Evolutionary conservation across 2,329 filamentous ascomycete genomes (phyloP), one percentile per base, ranked within the genome.

Genomic region (Botrytis tulipae): DNA sequence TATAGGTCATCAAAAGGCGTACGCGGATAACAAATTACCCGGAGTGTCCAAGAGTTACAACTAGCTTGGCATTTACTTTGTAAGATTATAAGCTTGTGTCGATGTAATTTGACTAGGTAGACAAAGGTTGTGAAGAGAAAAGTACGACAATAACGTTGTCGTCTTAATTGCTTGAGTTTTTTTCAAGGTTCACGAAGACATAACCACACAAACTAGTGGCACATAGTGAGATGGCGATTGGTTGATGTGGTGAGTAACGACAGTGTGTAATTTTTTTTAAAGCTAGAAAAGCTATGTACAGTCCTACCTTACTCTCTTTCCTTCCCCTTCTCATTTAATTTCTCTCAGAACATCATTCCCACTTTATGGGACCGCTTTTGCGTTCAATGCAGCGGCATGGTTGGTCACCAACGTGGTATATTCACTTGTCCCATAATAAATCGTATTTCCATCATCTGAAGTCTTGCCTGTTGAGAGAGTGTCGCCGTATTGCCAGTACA

Each of bases 401-500:
- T 74, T 71, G 18, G 70, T 73, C 71, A 78, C 78, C 67, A 77
- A 48, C 6, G 76, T 76, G n/a, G 75, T 76, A 69, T 75, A 80
- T 42, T 79, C 78, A 25, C 72, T 61, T n/a, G 74, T 75, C 14
- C 78, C 78, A 69, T 80, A 80, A 70, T 78, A 80, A 32, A 80
- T 74, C 12, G 79, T 72, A 62, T 80, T 73, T 29, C 78, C 78
- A 76, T 80, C 79, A 72, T 79, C 73, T 44, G 61, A 37, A 5
- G 78, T 79, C 72, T 77, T 25, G 4, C 79, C 79, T 29, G 59
- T 73, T 0, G 74, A 76, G 18, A 80, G 61, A 4, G 75, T 76
- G 61, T 80, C 79, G 1, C 79, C 80, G 63, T 78, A 79, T 54
- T 81, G 80, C 80, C 80, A 81, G 65, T 76, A 80, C 78, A 80